phyloP scores from a whole-genome alignment of 1,284 basidiomycete genomes.

The Irpex sp. region DNA sequence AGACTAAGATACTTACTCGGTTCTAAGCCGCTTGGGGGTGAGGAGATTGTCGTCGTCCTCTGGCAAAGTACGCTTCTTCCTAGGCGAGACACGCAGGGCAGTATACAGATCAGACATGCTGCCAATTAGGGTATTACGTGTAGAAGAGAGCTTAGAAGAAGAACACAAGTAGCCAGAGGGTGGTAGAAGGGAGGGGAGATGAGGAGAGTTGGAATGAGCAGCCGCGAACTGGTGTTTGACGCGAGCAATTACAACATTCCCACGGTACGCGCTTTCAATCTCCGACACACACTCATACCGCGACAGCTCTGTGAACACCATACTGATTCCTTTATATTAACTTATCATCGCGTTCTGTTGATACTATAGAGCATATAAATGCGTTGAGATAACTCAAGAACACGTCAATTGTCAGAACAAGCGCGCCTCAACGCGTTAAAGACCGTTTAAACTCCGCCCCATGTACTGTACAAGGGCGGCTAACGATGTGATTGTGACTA shows the following conservation, averaged over 20 bases:
- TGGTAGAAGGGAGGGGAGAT: conserved; percentile 11
- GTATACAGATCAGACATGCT: conserved; percentile 63
- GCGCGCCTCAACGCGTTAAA: too few relatives aligned
- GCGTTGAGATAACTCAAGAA: too few relatives aligned
- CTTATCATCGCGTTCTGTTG: too few relatives aligned
- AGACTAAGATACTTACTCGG: conserved; percentile 37
- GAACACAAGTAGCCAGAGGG: conserved; percentile 13
- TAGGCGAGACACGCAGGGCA: conserved; percentile 57
- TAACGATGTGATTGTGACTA: too few relatives aligned
- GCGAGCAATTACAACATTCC: conserved; percentile 16
- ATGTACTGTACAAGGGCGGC: too few relatives aligned
- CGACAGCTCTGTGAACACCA: too few relatives aligned
- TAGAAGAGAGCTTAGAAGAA: conserved; percentile 7
- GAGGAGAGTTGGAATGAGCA: conserved; percentile 10
- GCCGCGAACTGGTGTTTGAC: conserved; percentile 8
- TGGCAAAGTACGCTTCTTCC: conserved; percentile 54
- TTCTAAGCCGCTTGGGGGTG: conserved; percentile 67
- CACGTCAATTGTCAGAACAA: too few relatives aligned
- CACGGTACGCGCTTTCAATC: conserved; percentile 16
- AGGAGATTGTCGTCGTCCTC: conserved; percentile 46
- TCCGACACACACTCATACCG: neutral
- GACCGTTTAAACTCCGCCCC: too few relatives aligned
- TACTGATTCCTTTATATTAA: too few relatives aligned
- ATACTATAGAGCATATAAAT: too few relatives aligned
- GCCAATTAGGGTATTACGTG: conserved; percentile 7